Conservation (phyloP, 306 rosid species). For the Arachis hypogaea region DNA sequence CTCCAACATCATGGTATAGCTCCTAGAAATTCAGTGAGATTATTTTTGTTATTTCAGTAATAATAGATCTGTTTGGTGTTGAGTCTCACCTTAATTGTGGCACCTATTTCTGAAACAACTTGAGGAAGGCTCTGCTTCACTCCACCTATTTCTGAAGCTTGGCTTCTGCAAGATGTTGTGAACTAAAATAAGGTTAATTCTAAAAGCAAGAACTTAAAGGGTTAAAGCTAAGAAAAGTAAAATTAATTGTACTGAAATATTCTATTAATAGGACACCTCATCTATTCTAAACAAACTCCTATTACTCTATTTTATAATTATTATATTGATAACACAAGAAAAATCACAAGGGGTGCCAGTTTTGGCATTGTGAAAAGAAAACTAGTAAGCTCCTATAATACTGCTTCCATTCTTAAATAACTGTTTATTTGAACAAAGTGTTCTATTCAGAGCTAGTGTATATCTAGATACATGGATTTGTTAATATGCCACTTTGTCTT, state of each 20-base stretch:
- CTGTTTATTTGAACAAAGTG: too few species aligned
- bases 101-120: constrained; percentile 70
- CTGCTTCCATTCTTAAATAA: too few species aligned
- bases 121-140: constrained; percentile 72
- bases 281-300: too few species aligned
- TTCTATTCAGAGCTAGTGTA: too few species aligned
- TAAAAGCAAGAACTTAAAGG: too few species aligned
- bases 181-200: too few species aligned
- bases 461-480: too few species aligned
- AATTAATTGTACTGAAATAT: too few species aligned
- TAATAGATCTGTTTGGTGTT: background rate
- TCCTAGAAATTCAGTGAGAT: constrained; percentile 51
- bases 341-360: background rate
- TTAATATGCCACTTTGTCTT: too few species aligned
- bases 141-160: constrained; percentile 53
- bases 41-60: constrained; percentile 8
- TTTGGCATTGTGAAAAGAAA: constrained; percentile 2
- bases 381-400: background rate
- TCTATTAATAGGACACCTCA: too few species aligned
- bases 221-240: too few species aligned
- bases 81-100: constrained; percentile 63
- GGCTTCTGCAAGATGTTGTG: constrained; percentile 34
- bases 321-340: background rate
- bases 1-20: constrained; percentile 65
- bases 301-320: too few species aligned